Evolutionary conservation across 2,329 filamentous ascomycete genomes (phyloP).

Genomic region (Colletotrichum sublineola): DNA sequence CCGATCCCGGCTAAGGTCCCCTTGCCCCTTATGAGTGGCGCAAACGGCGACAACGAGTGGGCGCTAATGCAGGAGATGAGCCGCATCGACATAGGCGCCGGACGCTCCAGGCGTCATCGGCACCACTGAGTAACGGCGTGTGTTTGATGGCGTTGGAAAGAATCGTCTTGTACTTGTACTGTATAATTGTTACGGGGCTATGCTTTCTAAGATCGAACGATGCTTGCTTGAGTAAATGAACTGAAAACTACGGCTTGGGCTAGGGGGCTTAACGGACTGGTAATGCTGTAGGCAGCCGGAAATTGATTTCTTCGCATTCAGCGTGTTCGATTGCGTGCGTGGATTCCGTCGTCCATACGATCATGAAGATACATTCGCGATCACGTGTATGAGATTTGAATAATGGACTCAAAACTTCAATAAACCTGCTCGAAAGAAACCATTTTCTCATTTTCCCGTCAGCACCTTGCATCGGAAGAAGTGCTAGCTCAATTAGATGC

Average conservation of each 20-base stretch:
- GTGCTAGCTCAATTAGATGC: not conserved
- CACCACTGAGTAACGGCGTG: slow-evolving; percentile 51
- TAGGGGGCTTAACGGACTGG: slow-evolving; percentile 9
- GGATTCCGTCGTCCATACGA: not conserved
- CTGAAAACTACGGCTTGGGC: slow-evolving; percentile 23
- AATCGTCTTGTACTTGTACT: slow-evolving; percentile 31
- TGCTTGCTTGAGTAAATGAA: slow-evolving; percentile 6
- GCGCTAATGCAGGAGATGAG: slow-evolving; percentile 80
- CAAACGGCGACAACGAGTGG: slow-evolving; percentile 60
- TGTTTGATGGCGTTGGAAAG: slow-evolving; percentile 8
- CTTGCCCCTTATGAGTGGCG: slow-evolving; percentile 62
- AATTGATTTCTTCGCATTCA: slow-evolving; percentile 10
- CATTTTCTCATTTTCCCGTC: not conserved
- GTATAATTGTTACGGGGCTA: slow-evolving; percentile 18
- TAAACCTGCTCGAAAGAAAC: not conserved
- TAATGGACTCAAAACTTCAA: not conserved
- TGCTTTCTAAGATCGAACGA: slow-evolving; percentile 19
- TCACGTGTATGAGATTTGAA: not conserved
- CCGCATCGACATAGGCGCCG: slow-evolving; percentile 74
- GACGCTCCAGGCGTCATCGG: slow-evolving; percentile 66
- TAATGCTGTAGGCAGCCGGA: slow-evolving; percentile 34
- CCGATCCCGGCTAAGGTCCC: slow-evolving; percentile 80
- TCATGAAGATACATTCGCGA: not conserved
- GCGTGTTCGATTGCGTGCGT: not conserved
- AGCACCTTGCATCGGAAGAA: not conserved